A percentile compares a stretch with the other conserved stretches of the same genome.
Conservation (phyloP, 306 rosid genomes). For the Phaseolus lunatus region DNA sequence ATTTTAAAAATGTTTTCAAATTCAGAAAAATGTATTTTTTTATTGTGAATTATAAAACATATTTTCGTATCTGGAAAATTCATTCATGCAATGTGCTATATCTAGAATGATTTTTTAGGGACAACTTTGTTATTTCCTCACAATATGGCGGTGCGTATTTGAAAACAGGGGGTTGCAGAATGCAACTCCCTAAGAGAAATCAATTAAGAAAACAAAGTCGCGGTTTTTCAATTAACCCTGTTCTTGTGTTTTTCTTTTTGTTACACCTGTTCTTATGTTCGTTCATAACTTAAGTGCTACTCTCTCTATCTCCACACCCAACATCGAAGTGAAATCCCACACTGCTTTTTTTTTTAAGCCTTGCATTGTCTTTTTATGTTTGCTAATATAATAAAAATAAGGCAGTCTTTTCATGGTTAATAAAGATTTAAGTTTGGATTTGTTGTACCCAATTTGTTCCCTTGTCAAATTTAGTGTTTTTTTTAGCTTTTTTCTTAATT, state of each 20-base stretch:
- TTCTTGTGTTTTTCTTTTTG: neutral
- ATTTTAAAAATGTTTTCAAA: no score
- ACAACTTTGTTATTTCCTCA: no score
- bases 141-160: no score
- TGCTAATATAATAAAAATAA: no score
- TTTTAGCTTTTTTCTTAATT: neutral
- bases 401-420: neutral
- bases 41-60: no score
- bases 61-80: no score
- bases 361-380: neutral
- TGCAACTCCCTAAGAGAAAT: no score
- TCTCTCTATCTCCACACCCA: neutral
- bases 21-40: no score
- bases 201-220: neutral
- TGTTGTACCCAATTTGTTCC: neutral
- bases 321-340: neutral
- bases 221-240: neutral
- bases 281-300: neutral
- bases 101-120: no score
- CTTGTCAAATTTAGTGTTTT: neutral
- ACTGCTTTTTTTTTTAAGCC: neutral
- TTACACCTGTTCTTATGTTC: neutral
- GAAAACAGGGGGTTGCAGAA: no score
- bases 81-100: no score
- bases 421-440: neutral